Evolutionary conservation across 2,329 filamentous ascomycete genomes (phyloP), one percentile per base, ranked within the genome.

Genomic region (Fusarium praegraminearum): DNA sequence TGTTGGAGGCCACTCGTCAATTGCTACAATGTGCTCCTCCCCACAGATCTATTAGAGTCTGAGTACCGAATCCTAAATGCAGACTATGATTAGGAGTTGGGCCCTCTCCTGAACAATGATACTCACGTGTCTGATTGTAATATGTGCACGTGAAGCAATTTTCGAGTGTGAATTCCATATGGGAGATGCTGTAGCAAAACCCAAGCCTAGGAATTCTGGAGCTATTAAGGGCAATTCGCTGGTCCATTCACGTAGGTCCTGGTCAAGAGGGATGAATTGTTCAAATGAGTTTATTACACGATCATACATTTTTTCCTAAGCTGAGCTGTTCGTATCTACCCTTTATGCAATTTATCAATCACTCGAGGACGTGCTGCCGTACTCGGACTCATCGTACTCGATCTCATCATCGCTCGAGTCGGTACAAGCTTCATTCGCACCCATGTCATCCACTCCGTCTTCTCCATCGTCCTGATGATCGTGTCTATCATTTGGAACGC

Each of bases 401-500:
- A 74, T 73, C 32, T 72, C 52, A 40, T 75, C 71, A 35, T 70
- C 71, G 36, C 57, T 72, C 5, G 51, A 54, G 41, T 74, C 71
- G 15, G 51, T 54, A 45, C 54, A 68, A 36, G 61, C 69, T 51
- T 74, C 65, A 20, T 75, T 75, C 20, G 67, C 71, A 35, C 72
- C 73, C 73, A 75, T 75, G 51, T 75, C 73, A 38, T 75, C 73
- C 11, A 75, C 65, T 0, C 73, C 73, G 13, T 74, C 71, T 24
- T 72, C 65, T 11, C 63, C 67, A 15, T 73, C 56, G 11, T 71
- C 52, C 32, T 43, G 51, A 18, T n/a, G 24, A 13, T 56, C 57
- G 15, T 47, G 26, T 8, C 35, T 47, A 22, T 66, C 53, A 20
- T 18, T 26, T 6, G 53, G 24, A 7, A 40, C 33, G 36, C 52